Conservation (phyloP, 306 rosid species). For the Adenanthera pavonina region DNA sequence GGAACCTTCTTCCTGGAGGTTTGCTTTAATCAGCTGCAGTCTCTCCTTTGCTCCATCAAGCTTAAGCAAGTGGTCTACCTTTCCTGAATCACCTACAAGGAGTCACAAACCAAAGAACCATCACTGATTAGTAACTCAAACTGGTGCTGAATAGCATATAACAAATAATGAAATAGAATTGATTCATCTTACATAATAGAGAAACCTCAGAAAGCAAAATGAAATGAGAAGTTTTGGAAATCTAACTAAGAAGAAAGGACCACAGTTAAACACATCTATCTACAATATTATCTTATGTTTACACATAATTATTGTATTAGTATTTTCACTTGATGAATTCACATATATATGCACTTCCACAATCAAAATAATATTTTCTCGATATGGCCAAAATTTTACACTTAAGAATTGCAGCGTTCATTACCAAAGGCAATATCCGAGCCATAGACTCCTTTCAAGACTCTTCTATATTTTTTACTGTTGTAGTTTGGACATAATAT, state of each 20-base stretch:
- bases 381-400: not conserved
- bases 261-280: not conserved
- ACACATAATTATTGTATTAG: too few species aligned
- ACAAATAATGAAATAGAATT: not conserved
- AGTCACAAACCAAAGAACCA: not conserved
- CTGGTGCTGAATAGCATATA: not conserved
- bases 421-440: not conserved
- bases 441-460: not conserved
- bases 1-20: constrained; percentile 24
- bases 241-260: not conserved
- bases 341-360: not conserved
- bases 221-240: not conserved
- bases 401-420: not conserved
- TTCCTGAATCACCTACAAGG: not conserved
- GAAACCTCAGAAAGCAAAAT: not conserved
- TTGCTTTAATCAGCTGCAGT: not conserved
- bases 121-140: not conserved
- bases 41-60: constrained; percentile 18
- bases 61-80: constrained; percentile 14
- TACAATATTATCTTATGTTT: not conserved
- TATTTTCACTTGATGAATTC: too few species aligned
- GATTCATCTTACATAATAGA: not conserved
- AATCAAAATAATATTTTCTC: not conserved
- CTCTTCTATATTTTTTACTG: not conserved
- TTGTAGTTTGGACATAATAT: too few species aligned